Evolutionary conservation across 495 filamentous ascomycete species (phyloP), one percentile per base, ranked within the genome.

Genomic region (Penicillium waksmanii): DNA sequence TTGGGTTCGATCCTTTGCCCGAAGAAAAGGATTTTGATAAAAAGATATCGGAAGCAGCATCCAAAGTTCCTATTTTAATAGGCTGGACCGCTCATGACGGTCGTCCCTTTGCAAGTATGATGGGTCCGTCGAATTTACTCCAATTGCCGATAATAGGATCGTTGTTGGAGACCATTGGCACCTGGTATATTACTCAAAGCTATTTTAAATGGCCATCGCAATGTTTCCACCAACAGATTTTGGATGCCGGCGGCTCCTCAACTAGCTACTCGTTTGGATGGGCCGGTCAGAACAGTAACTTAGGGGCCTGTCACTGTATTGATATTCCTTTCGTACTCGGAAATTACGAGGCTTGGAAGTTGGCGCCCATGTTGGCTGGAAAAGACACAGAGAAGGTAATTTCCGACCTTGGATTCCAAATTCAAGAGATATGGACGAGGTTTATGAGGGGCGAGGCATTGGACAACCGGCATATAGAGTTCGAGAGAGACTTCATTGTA

Each of bases 161-260:
- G 11, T 60, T 51, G 31, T 18, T 60, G 25, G 58, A 57, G 50
- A 34, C 48, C 15, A 13, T 57, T 3, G 49, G 40, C 6, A 53
- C 49, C 13, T 56, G 59, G 59, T 62, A 57, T 18, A 57, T 62
- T 11, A 53, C 59, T 12, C 53, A 62, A 18, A 62, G 50, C 48
- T 62, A 57, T n/a, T 62, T 62, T 40, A 56, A 61, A 31, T 52
- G 54, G 40, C 59, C 59, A 42, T 52, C 54, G 19, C 53, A 47
- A 21, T 27, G 42, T 1, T 62, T 62, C 13, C 49, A 47, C 27
- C 18, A 62, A 23, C 53, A 42, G 21, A 33, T 53, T 2, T 31
- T 52, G 4, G 27, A 53, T 31, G 54, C 59, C 5, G 54, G 54
- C 9, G 49, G 60, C 1, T 52, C 9, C 3, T 53, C 60, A 13